Percentiles rank a stretch among this genome's conserved stretches.
These are phyloP conservation scores for Komagataella pseudopastoris DNA, from an alignment of 805 yeast genomes.

Conservation along the genomic window DNA sequence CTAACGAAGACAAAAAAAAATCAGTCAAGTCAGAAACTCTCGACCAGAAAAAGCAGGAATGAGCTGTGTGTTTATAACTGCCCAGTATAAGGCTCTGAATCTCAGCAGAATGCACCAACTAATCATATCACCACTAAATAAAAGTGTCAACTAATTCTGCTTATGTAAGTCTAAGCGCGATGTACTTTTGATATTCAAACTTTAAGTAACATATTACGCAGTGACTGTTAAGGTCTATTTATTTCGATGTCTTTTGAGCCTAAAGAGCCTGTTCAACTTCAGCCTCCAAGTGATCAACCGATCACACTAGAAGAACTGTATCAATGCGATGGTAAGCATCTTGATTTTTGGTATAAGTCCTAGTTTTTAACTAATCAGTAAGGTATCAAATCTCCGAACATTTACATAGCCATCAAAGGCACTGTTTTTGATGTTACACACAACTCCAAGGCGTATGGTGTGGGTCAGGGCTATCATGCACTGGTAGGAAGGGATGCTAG, in stretches of 20 bases:
- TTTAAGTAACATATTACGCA: conserved; percentile 5
- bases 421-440: conserved; percentile 64
- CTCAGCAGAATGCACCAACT: not conserved
- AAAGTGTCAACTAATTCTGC: not conserved
- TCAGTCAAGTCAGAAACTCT: conserved; percentile 3
- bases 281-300: conserved; percentile 32
- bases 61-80: not conserved
- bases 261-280: conserved; percentile 35
- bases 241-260: conserved; percentile 27
- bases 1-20: conserved; percentile 8
- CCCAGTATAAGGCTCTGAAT: not conserved
- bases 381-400: conserved; percentile 27
- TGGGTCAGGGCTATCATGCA: conserved; percentile 58
- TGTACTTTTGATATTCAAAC: conserved; percentile 4
- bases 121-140: not conserved
- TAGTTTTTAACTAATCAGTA: conserved; percentile 2
- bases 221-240: not conserved
- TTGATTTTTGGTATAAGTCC: not conserved
- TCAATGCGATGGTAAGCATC: conserved; percentile 28
- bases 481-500: conserved; percentile 71
- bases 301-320: conserved; percentile 29
- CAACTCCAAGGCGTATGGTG: conserved; percentile 60
- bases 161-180: not conserved
- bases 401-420: conserved; percentile 70
- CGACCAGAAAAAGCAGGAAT: not conserved